A percentile compares a stretch with the other conserved stretches of the same genome.
phyloP scores from a whole-genome alignment of 108 stramenopile genomes.

The Pseudonitzschia multistriata region DNA sequence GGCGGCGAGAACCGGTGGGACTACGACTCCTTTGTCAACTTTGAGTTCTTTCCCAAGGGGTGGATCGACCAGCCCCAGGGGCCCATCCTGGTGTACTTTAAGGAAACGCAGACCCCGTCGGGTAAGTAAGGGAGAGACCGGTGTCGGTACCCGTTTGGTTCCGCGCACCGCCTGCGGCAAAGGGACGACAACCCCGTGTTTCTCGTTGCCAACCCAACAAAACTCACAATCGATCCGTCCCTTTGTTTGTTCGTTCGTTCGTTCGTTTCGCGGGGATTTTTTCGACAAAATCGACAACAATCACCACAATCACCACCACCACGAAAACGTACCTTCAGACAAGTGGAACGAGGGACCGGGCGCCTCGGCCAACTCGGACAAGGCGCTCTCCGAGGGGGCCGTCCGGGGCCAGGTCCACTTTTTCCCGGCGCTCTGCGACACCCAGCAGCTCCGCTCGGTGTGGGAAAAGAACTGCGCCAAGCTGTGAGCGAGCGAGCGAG shows the following conservation, averaged over 20 bases:
- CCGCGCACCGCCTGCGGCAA: no score
- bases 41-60: slow-evolving; percentile 72
- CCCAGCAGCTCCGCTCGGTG: slow-evolving; percentile 54
- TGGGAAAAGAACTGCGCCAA: slow-evolving; percentile 62
- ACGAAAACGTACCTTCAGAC: neutral
- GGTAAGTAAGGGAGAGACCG: neutral
- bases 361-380: slow-evolving; percentile 41
- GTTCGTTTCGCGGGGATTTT: no score
- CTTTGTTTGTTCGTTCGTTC: neutral
- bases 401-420: slow-evolving; percentile 59
- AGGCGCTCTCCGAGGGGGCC: slow-evolving; percentile 31
- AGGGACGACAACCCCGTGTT: no score
- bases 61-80: slow-evolving; percentile 50
- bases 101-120: slow-evolving; percentile 72
- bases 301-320: no score
- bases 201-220: no score
- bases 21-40: slow-evolving; percentile 72
- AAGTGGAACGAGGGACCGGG: slow-evolving; percentile 68
- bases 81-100: slow-evolving; percentile 83
- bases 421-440: slow-evolving; percentile 66
- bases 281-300: no score
- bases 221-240: neutral
- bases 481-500: slow-evolving; percentile 5
- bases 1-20: slow-evolving; percentile 75
- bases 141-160: no score